These are phyloP conservation scores for Podospora tetraspora DNA, from an alignment of 495 filamentous ascomycete species.

Conservation along the genomic window DNA sequence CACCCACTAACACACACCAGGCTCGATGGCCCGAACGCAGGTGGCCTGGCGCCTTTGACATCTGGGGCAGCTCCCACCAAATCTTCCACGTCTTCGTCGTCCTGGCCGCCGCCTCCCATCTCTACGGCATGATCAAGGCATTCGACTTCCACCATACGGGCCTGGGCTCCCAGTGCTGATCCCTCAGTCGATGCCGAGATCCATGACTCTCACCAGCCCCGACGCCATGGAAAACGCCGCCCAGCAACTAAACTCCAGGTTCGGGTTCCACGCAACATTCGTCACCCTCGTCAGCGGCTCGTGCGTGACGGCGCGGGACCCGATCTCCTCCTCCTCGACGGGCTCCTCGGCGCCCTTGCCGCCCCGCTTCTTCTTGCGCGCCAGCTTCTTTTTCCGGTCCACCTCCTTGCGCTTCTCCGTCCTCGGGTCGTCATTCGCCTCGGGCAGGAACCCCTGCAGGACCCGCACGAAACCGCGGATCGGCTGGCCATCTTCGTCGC, in stretches of 20 bases:
- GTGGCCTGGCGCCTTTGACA: conserved; percentile 62
- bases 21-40: conserved; percentile 57
- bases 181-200: conserved; percentile 36
- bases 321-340: conserved; percentile 25
- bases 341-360: conserved; percentile 22
- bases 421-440: conserved; percentile 62
- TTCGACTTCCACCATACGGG: conserved; percentile 45
- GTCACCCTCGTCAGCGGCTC: conserved; percentile 44
- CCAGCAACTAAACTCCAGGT: conserved; percentile 46
- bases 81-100: conserved; percentile 72
- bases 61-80: conserved; percentile 75
- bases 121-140: conserved; percentile 54
- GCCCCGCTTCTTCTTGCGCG: conserved; percentile 49
- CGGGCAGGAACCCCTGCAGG: conserved; percentile 39
- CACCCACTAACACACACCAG: conserved; percentile 17
- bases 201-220: conserved; percentile 43
- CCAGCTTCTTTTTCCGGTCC: conserved; percentile 47
- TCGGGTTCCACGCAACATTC: conserved; percentile 44
- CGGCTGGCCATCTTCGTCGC: not conserved
- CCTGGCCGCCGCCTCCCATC: conserved; percentile 58
- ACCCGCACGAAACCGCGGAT: conserved; percentile 34
- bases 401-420: conserved; percentile 60
- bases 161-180: conserved; percentile 31
- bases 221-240: conserved; percentile 49
- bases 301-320: conserved; percentile 37